Base-by-base conservation (phyloP, 1,284 basidiomycete species). In the Moniliella sp. region DNA sequence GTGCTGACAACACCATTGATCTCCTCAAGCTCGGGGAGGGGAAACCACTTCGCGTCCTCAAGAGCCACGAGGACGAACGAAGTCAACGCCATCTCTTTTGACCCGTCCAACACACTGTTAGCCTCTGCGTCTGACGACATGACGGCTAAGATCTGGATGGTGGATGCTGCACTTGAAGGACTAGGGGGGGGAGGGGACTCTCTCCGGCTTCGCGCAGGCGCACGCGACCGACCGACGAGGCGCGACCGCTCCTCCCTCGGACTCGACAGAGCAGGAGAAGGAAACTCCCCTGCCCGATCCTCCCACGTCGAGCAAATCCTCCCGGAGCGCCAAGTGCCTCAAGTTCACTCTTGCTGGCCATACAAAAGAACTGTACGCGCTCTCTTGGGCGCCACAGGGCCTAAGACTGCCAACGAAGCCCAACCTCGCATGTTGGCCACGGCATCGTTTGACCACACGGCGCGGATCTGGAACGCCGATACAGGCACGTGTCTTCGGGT, bases 31-130 rank as follows among this genome's bases (percentile, higher is more conserved):
- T 58, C 9, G 57, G 57, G 18, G 54, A 56, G 34, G 37, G 42
- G 11, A 52, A 50, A 39, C 53, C 57, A 11, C 26, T 60, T 35
- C 43, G 45, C 35, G 45, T 48, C 15, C 43, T 56, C 35, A 35
- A 40, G 28, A 49, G 55, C 11, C 57, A 60, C 33, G 41, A 45
- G 4, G 57, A 60, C 38, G n/a, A n/a, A n/a, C n/a, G 57, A 60
- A 37, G 55, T 60, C 31, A 60, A 60, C 28, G 45, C 53, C 5
- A 48, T 60, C 27, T 48, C 48, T 14, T 52, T 60, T 28, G 55
- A 60, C 33, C 46, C 52, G 9, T 52, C 52, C 9, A 48, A 52
- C 31, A 55, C 54, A 31, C 43, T 57, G 4, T 34, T 60, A 13
- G 57, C 57, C 3, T 47, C 43, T 5, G 57, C 47, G 0, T 57